Conservation (phyloP, 2,329 filamentous ascomycete genomes). For the Aspergillus tubingensis region DNA sequence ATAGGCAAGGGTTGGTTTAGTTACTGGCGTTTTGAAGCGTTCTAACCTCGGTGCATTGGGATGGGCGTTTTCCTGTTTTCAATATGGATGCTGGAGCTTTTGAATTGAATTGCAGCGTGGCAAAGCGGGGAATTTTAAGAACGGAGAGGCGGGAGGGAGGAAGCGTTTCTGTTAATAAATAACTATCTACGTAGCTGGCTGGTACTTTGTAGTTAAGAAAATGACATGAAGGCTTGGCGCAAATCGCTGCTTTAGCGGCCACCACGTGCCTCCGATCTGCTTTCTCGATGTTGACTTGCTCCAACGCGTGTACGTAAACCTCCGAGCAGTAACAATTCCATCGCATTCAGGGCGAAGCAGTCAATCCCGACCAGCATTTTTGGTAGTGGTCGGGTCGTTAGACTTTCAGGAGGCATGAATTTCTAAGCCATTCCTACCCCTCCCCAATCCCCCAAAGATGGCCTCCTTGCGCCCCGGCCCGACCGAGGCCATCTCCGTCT, state of each 20-base stretch:
- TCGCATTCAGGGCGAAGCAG: background rate
- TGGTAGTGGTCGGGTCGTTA: background rate
- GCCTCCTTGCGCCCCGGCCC: constrained; percentile 26
- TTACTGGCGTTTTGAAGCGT: background rate
- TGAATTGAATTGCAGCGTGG: background rate
- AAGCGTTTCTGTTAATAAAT: too few species aligned
- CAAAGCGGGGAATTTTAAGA: background rate
- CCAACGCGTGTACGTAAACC: background rate
- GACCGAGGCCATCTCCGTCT: constrained; percentile 27
- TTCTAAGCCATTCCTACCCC: background rate
- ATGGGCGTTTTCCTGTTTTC: background rate
- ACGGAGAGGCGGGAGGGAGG: background rate
- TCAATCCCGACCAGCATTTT: background rate
- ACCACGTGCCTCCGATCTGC: constrained; percentile 15
- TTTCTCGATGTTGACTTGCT: background rate
- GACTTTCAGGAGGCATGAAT: constrained; percentile 1
- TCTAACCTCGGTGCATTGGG: background rate
- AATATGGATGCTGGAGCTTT: background rate
- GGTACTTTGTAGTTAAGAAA: background rate
- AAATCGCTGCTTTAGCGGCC: constrained; percentile 11
- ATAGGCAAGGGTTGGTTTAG: background rate
- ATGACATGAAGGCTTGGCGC: constrained; percentile 8
- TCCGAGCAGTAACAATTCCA: background rate
- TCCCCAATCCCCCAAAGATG: constrained; percentile 20
- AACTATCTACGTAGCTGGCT: background rate